Evolutionary conservation across 805 yeast genomes (phyloP).

Genomic region (Ogataea nonfermentans): DNA sequence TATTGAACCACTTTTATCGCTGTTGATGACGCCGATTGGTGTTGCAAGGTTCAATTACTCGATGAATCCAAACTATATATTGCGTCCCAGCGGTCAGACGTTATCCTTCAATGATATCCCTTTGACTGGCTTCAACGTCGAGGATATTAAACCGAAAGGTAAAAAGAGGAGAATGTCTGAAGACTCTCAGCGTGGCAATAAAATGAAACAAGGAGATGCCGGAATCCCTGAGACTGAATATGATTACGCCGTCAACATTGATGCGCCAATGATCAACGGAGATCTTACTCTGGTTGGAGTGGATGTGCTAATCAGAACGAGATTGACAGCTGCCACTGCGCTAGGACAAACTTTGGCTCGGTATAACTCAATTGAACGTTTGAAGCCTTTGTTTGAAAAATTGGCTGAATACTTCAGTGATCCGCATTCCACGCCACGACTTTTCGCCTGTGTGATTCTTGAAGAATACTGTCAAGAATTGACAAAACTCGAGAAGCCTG

Average conservation of each 20-base stretch:
- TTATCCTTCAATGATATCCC: constrained; percentile 30
- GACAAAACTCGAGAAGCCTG: constrained; percentile 18
- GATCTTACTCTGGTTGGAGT: constrained; percentile 83
- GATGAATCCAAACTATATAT: constrained; percentile 71
- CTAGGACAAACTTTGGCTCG: constrained; percentile 64
- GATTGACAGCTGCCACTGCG: constrained; percentile 72
- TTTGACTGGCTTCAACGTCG: constrained; percentile 27
- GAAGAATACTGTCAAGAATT: constrained; percentile 58
- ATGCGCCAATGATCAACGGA: constrained; percentile 88
- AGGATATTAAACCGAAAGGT: constrained; percentile 39
- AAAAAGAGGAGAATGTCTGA: constrained; percentile 44
- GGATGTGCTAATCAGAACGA: constrained; percentile 70
- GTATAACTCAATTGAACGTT: constrained; percentile 38
- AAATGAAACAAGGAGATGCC: constrained; percentile 21
- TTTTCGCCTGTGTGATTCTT: constrained; percentile 64
- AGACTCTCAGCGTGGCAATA: constrained; percentile 10
- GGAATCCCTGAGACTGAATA: constrained; percentile 50
- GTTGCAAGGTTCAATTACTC: constrained; percentile 82
- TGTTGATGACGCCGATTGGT: constrained; percentile 93
- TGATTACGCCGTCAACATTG: constrained; percentile 76
- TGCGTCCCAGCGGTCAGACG: constrained; percentile 74
- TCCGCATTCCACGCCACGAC: constrained; percentile 76
- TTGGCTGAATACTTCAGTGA: constrained; percentile 48
- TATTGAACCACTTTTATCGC: constrained; percentile 55
- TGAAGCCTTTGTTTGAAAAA: constrained; percentile 38